Evolutionary conservation across 163 green algal species (phyloP), one percentile per base, ranked within the genome.

Genomic region (Coccomyxa subellipsoidea): DNA sequence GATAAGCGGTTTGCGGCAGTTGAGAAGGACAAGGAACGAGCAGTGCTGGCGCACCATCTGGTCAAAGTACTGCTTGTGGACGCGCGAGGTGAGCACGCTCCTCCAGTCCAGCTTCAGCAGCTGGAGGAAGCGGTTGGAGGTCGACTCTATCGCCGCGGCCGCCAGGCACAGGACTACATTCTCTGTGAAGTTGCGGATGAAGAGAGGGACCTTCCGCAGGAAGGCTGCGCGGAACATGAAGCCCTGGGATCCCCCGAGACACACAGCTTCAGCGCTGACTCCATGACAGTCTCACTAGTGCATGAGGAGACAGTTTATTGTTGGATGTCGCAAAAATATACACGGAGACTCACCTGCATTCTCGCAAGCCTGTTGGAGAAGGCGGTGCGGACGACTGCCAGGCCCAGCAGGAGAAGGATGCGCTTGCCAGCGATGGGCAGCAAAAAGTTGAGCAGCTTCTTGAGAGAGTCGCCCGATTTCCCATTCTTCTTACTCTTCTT

Each of bases 191-290:
- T 94, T 90, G 31, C 90, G 86, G 35, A 88, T 32, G 78, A 96
- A 96, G 4, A 92, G 84, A 0, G 92, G 91, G 59, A 95, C 89
- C n/a, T 87, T 81, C 29, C 82, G 83, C 78, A 96, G 80, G 84
- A 96, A 96, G 53, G 93, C 92, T 27, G 93, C 85, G 1, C 87
- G 82, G 85, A 96, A 96, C n/a, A 96, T 85, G 84, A 91, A 90
- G 15, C 93, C 93, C 89, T 96, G 91, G n/a, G n/a, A n/a, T n/a
- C n/a, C n/a, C n/a, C n/a, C n/a, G n/a, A n/a, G n/a, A n/a, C n/a
- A n/a, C n/a, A n/a, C n/a, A n/a, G n/a, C n/a, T n/a, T n/a, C n/a
- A n/a, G n/a, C n/a, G n/a, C n/a, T n/a, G n/a, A n/a, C n/a, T n/a
- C n/a, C n/a, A n/a, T n/a, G n/a, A n/a, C n/a, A n/a, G n/a, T n/a